Percentiles rank a stretch among this genome's conserved stretches.
These are phyloP conservation scores for Wallacemonas sp. DNA, from an alignment of 208 protist genomes.

Conservation along the genomic window DNA sequence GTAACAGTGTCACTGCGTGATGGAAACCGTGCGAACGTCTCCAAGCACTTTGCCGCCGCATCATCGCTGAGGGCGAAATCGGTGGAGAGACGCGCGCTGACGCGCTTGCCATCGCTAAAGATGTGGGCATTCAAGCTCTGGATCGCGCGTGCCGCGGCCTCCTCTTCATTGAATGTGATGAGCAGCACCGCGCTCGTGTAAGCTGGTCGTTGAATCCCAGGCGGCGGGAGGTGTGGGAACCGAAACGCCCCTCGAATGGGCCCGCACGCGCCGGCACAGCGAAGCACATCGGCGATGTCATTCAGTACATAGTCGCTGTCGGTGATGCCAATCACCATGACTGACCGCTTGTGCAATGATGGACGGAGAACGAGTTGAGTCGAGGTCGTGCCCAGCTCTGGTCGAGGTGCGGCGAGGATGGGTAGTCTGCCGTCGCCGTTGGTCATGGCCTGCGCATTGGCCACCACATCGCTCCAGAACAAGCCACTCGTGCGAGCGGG, in stretches of 20 bases:
- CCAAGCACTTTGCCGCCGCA: slow-evolving; percentile 9
- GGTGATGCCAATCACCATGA: slow-evolving; percentile 18
- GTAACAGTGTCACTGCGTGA: background rate
- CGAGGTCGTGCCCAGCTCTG: background rate
- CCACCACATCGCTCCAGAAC: background rate
- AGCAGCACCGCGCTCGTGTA: slow-evolving; percentile 19
- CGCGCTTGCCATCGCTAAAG: background rate
- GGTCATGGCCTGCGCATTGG: no score
- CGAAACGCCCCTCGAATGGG: slow-evolving; percentile 15
- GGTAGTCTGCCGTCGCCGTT: no score
- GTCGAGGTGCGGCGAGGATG: background rate
- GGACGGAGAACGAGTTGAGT: slow-evolving; percentile 4
- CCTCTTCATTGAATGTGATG: slow-evolving; percentile 5
- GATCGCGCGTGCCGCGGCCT: slow-evolving; percentile 3
- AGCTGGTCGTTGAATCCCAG: slow-evolving; percentile 6
- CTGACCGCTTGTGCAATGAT: background rate
- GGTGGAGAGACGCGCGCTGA: slow-evolving; percentile 1
- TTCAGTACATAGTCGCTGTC: background rate
- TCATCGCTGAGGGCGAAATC: slow-evolving; percentile 8
- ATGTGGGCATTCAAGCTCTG: slow-evolving; percentile 6
- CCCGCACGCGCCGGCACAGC: slow-evolving; percentile 12
- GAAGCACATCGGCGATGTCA: slow-evolving; percentile 11
- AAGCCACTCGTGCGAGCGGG: background rate
- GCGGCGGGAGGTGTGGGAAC: slow-evolving; percentile 15
- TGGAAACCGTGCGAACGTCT: slow-evolving; percentile 6